A percentile compares a stretch with the other conserved stretches of the same genome.
These are phyloP conservation scores for Saccharomycopsis sp. DNA, from an alignment of 805 yeast species.

Conservation along the genomic window DNA sequence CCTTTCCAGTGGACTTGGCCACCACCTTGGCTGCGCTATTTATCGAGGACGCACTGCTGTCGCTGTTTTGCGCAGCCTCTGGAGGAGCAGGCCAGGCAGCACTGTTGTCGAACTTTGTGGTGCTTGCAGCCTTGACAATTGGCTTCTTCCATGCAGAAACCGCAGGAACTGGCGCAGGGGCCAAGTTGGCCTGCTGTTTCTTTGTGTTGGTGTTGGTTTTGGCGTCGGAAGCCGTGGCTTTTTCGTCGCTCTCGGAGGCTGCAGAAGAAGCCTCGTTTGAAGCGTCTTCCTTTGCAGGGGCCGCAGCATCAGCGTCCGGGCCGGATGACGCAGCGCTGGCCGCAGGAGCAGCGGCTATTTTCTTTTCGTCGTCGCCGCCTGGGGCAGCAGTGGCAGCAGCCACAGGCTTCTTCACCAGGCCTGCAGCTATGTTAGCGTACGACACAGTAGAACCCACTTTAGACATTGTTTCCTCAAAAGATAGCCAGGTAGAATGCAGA, in stretches of 20 bases:
- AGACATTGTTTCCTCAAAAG: neutral
- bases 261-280: neutral
- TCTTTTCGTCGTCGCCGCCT: conserved; percentile 1
- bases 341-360: neutral
- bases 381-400: neutral
- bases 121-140: conserved; percentile 25
- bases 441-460: conserved; percentile 11
- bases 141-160: conserved; percentile 53
- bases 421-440: conserved; percentile 19
- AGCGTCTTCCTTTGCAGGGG: neutral
- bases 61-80: conserved; percentile 24
- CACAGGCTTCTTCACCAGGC: conserved; percentile 5
- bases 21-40: conserved; percentile 15
- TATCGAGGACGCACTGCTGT: conserved; percentile 21
- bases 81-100: conserved; percentile 34
- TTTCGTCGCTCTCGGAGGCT: neutral
- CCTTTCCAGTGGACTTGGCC: conserved; percentile 33
- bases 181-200: conserved; percentile 22
- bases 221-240: neutral
- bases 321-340: neutral
- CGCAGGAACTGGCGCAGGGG: conserved; percentile 62
- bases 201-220: neutral
- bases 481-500: neutral
- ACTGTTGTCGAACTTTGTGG: conserved; percentile 22
- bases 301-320: neutral